phyloP scores from a whole-genome alignment of 139 green algal genomes.

The Yamagishiella unicocca region DNA sequence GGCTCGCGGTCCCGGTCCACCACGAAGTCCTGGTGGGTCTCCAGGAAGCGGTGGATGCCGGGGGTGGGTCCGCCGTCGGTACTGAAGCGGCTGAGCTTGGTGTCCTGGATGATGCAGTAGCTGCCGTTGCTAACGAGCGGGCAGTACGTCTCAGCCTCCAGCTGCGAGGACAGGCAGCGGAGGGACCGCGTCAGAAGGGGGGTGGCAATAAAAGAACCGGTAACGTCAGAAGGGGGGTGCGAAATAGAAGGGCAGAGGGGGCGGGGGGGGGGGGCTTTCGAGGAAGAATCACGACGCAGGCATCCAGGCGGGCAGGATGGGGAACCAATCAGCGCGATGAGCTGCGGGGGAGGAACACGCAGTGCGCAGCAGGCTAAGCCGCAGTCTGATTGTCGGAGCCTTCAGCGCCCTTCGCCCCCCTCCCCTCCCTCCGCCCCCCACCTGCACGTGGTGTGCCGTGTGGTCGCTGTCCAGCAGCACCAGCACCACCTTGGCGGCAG shows the following conservation, averaged over 20 bases:
- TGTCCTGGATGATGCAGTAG: conserved; percentile 67
- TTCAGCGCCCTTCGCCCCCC: not conserved
- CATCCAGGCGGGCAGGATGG: too few relatives aligned
- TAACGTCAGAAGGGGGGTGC: too few relatives aligned
- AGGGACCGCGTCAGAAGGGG: too few relatives aligned
- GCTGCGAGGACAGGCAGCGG: too few relatives aligned
- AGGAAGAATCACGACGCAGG: too few relatives aligned
- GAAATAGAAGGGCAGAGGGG: not conserved
- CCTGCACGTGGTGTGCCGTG: conserved; percentile 49
- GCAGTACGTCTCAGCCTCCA: conserved; percentile 57
- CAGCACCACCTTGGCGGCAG: conserved; percentile 37
- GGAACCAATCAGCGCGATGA: too few relatives aligned
- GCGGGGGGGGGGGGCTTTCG: not conserved
- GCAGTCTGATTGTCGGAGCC: too few relatives aligned
- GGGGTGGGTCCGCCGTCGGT: not conserved
- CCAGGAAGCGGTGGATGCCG: conserved; percentile 28
- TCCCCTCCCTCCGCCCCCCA: not conserved
- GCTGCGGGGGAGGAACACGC: too few relatives aligned
- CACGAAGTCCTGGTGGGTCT: conserved; percentile 1
- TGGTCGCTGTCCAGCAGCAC: conserved; percentile 65
- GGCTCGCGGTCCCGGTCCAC: conserved; percentile 54
- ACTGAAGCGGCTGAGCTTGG: conserved; percentile 58
- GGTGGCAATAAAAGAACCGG: too few relatives aligned
- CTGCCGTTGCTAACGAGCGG: conserved; percentile 49
- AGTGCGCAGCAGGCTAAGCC: too few relatives aligned